phyloP scores from a whole-genome alignment of 2,329 filamentous ascomycete genomes.

The Sclerotinia sclerotiorum region DNA sequence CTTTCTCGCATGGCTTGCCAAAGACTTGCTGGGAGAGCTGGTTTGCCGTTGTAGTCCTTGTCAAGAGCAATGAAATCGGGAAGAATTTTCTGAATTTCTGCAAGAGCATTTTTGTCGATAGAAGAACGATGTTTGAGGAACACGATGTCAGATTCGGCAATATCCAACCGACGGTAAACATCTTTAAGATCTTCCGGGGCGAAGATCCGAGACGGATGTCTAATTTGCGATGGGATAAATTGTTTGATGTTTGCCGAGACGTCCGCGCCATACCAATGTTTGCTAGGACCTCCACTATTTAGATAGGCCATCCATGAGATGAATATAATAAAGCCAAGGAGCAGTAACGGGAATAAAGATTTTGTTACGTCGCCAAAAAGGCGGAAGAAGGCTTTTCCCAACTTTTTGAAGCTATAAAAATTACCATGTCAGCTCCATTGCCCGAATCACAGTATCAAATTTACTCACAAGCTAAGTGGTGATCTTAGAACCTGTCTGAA shows the following conservation, averaged over 20 bases:
- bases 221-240: slow-evolving; percentile 14
- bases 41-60: slow-evolving; percentile 51
- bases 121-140: slow-evolving; percentile 25
- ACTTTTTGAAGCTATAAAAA: background rate
- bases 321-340: background rate
- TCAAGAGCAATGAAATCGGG: slow-evolving; percentile 59
- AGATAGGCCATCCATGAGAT: background rate
- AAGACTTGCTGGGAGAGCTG: slow-evolving; percentile 59
- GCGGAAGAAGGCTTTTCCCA: background rate
- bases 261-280: slow-evolving; percentile 16
- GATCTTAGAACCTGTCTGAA: background rate
- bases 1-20: slow-evolving; percentile 62
- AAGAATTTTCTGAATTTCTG: slow-evolving; percentile 49
- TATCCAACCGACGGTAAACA: slow-evolving; percentile 31
- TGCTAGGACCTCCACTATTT: slow-evolving; percentile 5
- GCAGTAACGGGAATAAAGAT: background rate
- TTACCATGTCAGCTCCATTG: background rate
- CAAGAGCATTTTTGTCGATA: slow-evolving; percentile 40
- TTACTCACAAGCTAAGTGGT: background rate
- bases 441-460: background rate
- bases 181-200: slow-evolving; percentile 28
- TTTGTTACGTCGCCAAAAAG: background rate
- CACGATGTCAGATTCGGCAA: slow-evolving; percentile 33
- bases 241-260: slow-evolving; percentile 15
- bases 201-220: slow-evolving; percentile 17